Conservation (phyloP, 2,329 filamentous ascomycete species). For the Mycocentrospora acerina region DNA sequence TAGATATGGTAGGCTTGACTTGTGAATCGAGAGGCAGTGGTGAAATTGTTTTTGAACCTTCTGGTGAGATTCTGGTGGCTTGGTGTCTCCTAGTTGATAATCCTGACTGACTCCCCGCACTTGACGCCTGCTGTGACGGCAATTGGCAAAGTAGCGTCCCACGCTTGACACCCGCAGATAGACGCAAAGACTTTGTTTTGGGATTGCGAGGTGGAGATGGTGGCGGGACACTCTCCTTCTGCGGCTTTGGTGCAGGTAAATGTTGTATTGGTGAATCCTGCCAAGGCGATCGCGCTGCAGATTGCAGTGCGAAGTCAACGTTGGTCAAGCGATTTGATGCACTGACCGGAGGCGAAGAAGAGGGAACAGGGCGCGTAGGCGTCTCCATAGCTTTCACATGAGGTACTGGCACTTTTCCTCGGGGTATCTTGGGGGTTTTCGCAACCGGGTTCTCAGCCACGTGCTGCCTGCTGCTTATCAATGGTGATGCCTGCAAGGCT, state of each 20-base stretch:
- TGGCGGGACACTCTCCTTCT: slow-evolving; percentile 8
- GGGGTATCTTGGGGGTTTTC: slow-evolving; percentile 25
- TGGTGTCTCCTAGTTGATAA: background rate
- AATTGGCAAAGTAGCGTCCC: slow-evolving; percentile 48
- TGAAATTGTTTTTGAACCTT: slow-evolving; percentile 5
- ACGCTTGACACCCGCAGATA: slow-evolving; percentile 43
- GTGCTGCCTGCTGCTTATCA: slow-evolving; percentile 1
- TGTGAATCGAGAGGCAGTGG: background rate
- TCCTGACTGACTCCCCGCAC: slow-evolving; percentile 5
- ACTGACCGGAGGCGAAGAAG: slow-evolving; percentile 42
- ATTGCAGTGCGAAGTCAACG: slow-evolving; percentile 30
- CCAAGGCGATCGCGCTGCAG: slow-evolving; percentile 1
- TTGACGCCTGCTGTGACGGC: slow-evolving; percentile 17
- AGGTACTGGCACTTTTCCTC: slow-evolving; percentile 28
- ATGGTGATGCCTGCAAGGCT: slow-evolving; percentile 5
- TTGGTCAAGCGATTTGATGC: slow-evolving; percentile 40
- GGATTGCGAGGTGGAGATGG: slow-evolving; percentile 21
- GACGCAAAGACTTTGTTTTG: slow-evolving; percentile 39
- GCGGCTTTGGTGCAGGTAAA: slow-evolving; percentile 3
- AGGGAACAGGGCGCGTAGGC: slow-evolving; percentile 23
- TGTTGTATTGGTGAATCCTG: no score
- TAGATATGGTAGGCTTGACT: background rate
- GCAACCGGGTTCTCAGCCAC: slow-evolving; percentile 3
- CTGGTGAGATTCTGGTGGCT: slow-evolving; percentile 2
- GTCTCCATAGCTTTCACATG: slow-evolving; percentile 23